phyloP scores from a whole-genome alignment of 2,329 filamentous ascomycete genomes.

The Lachnellula occidentalis region DNA sequence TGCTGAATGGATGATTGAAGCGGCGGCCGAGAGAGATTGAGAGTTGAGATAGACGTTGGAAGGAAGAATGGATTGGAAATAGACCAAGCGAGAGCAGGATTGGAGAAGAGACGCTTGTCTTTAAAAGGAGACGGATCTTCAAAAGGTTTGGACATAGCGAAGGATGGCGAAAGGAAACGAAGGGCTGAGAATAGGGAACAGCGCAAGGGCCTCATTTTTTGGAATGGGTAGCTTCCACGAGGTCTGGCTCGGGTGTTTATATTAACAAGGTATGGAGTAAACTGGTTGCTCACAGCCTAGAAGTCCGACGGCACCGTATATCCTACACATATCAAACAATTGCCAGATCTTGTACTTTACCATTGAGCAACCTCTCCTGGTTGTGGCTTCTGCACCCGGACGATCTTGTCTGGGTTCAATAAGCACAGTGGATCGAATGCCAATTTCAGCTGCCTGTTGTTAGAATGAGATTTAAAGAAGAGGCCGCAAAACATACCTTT shows the following conservation, averaged over 20 bases:
- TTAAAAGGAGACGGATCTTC: no score
- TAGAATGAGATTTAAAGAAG: background rate
- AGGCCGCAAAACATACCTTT: conserved; percentile 46
- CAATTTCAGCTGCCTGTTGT: conserved; percentile 58
- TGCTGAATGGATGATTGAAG: no score
- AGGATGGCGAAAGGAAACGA: background rate
- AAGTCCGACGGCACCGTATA: no score
- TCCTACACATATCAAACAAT: background rate
- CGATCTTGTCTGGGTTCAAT: conserved; percentile 61
- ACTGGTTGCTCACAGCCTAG: background rate
- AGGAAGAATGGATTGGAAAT: no score
- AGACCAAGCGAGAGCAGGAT: no score
- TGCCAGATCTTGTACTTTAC: conserved; percentile 27
- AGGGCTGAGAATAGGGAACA: background rate
- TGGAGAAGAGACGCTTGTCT: no score
- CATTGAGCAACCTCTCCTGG: conserved; percentile 42
- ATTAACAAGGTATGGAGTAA: background rate
- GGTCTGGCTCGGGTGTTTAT: background rate
- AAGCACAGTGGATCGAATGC: conserved; percentile 72
- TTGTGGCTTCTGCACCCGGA: conserved; percentile 54
- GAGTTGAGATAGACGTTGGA: no score
- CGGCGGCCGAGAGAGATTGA: no score
- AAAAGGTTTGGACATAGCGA: background rate
- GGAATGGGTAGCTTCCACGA: background rate
- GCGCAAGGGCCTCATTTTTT: no score